These are phyloP conservation scores for Coffea humblotiana DNA, from an alignment of 305 asterid genomes.

Conservation along the genomic window DNA sequence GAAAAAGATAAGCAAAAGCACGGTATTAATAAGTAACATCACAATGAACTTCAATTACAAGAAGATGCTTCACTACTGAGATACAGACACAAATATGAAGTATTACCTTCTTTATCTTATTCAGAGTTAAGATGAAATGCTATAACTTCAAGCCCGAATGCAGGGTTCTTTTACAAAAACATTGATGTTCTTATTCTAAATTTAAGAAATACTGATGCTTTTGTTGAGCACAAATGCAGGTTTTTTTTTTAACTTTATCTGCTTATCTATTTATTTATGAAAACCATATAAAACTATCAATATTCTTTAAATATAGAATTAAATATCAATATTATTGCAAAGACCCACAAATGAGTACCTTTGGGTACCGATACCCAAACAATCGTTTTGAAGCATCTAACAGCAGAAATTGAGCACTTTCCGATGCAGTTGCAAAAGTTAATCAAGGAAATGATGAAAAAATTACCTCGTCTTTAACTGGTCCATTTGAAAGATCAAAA, in stretches of 20 bases:
- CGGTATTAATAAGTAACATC: background rate
- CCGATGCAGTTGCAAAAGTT: background rate
- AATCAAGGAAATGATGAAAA: background rate
- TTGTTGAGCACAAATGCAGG: too few relatives aligned
- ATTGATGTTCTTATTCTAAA: too few relatives aligned
- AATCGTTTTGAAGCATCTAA: too few relatives aligned
- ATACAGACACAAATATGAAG: background rate
- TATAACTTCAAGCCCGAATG: background rate
- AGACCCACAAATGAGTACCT: too few relatives aligned
- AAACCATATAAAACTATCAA: too few relatives aligned
- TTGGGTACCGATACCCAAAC: too few relatives aligned
- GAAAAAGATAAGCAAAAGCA: background rate
- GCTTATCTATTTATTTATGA: too few relatives aligned
- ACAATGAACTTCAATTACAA: background rate
- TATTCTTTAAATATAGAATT: too few relatives aligned
- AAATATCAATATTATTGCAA: too few relatives aligned
- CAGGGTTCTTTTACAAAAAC: too few relatives aligned
- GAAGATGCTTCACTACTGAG: background rate
- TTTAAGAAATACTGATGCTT: too few relatives aligned
- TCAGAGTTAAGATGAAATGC: background rate
- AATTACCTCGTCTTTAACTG: conserved; percentile 78
- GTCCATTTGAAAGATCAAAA: conserved; percentile 93
- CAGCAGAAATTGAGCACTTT: background rate
- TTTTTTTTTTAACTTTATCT: too few relatives aligned
- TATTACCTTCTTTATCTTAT: background rate